Percentiles rank a stretch among this genome's conserved stretches.
These are phyloP conservation scores for Parasarocladium wereldwijsianum DNA, from an alignment of 2,329 filamentous ascomycete species.

Conservation along the genomic window DNA sequence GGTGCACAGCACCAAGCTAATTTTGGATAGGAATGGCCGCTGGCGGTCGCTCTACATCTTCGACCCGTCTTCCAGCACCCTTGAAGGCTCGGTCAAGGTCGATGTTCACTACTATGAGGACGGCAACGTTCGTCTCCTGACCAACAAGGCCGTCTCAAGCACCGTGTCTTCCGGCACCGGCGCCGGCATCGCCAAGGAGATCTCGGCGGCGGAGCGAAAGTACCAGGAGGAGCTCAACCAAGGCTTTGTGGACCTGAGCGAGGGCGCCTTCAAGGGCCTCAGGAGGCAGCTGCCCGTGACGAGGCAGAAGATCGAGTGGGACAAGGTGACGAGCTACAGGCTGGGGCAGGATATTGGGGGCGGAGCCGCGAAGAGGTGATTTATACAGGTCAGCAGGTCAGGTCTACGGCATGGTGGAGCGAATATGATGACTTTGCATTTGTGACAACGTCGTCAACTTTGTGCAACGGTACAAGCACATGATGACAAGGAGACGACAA, in stretches of 20 bases:
- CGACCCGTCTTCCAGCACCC: slow-evolving; percentile 48
- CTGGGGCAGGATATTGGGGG: slow-evolving; percentile 69
- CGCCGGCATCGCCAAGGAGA: slow-evolving; percentile 59
- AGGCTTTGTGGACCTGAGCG: slow-evolving; percentile 75
- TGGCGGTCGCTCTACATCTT: slow-evolving; percentile 85
- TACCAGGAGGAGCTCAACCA: slow-evolving; percentile 94
- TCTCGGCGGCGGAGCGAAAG: slow-evolving; percentile 69
- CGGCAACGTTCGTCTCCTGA: slow-evolving; percentile 86
- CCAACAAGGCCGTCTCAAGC: slow-evolving; percentile 59
- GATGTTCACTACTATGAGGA: slow-evolving; percentile 99
- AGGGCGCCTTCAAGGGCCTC: slow-evolving; percentile 88
- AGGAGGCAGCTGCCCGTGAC: slow-evolving; percentile 90
- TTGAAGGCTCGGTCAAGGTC: slow-evolving; percentile 75
- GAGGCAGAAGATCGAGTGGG: slow-evolving; percentile 98
- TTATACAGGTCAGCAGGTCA: no score
- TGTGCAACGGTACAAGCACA: no score
- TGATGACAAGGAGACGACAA: no score
- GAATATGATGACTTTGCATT: no score
- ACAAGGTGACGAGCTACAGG: slow-evolving; percentile 89
- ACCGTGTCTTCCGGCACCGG: slow-evolving; percentile 48
- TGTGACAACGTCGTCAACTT: no score
- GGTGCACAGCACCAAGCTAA: slow-evolving; percentile 8
- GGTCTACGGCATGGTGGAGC: no score
- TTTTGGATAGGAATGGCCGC: slow-evolving; percentile 63
- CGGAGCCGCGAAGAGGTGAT: slow-evolving; percentile 40